phyloP scores from a whole-genome alignment of 257 asterid species.

The Solanum phureja region DNA sequence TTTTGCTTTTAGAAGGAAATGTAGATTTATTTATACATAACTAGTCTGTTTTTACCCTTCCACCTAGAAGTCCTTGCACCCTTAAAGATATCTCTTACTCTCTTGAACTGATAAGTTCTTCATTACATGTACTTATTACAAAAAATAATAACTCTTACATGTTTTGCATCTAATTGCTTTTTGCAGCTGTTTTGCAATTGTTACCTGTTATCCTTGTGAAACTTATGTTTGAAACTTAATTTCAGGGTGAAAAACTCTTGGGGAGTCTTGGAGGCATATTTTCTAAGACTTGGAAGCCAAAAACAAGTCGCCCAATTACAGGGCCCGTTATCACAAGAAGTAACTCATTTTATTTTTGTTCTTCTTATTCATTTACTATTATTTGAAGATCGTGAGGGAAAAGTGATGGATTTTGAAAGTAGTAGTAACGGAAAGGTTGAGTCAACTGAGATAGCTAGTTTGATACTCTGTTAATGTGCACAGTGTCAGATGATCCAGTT shows the following conservation, averaged over 20 bases:
- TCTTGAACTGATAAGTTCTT: not conserved
- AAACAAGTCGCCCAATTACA: conserved; percentile 49
- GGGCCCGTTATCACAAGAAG: conserved; percentile 70
- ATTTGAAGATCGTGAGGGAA: not conserved
- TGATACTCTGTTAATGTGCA: conserved; percentile 12
- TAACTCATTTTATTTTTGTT: conserved; percentile 3
- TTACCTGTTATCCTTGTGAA: not conserved
- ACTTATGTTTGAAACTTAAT: conserved; percentile 12
- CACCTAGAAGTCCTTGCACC: not conserved
- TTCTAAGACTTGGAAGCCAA: not conserved
- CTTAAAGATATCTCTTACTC: not conserved
- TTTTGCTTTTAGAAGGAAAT: not conserved
- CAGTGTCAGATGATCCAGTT: conserved; percentile 48
- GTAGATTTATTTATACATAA: not conserved
- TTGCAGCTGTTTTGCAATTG: not conserved
- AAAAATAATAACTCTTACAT: not conserved
- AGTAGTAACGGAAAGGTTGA: not conserved
- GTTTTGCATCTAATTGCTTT: not conserved
- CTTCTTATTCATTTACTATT: not conserved
- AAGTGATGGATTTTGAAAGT: not conserved
- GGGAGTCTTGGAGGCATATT: conserved; percentile 59
- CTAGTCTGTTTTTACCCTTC: not conserved
- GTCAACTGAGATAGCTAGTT: conserved; percentile 1
- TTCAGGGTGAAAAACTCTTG: conserved; percentile 91
- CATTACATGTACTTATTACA: not conserved